Conservation (phyloP, 169 alveolate species). For the Plasmodium yoelii region DNA sequence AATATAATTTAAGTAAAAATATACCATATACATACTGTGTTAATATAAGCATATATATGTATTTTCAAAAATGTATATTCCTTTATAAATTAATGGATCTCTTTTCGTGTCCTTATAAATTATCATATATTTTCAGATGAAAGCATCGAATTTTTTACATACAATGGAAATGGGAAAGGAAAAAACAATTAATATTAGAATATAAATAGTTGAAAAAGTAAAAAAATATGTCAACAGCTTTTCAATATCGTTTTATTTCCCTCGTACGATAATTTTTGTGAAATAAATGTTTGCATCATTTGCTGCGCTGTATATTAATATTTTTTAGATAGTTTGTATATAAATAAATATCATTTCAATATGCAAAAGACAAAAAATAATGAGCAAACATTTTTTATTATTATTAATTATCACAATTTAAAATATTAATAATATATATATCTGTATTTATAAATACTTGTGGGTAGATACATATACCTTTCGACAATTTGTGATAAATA, state of each 20-base stretch:
- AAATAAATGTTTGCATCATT: too few species aligned
- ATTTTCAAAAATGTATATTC: neutral
- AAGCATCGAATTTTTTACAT: conserved; percentile 61
- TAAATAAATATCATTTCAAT: too few species aligned
- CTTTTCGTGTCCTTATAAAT: neutral
- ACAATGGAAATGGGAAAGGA: conserved; percentile 56
- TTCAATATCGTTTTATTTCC: too few species aligned
- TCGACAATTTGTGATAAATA: too few species aligned
- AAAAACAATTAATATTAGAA: conserved; percentile 19
- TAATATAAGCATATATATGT: neutral
- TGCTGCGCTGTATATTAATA: too few species aligned
- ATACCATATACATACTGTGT: conserved; percentile 7
- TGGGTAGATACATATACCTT: too few species aligned
- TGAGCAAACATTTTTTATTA: too few species aligned
- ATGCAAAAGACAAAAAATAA: too few species aligned
- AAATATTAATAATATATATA: neutral
- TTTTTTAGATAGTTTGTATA: too few species aligned
- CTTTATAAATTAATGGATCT: neutral
- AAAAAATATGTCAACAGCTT: neutral
- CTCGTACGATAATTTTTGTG: too few species aligned
- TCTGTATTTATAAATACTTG: neutral
- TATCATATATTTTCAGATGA: conserved; percentile 35
- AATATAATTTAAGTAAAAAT: conserved; percentile 36
- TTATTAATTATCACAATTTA: neutral
- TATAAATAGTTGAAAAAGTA: neutral